These are phyloP conservation scores for Periglandula ipomoeae DNA, from an alignment of 2,329 filamentous ascomycete genomes.

Conservation along the genomic window DNA sequence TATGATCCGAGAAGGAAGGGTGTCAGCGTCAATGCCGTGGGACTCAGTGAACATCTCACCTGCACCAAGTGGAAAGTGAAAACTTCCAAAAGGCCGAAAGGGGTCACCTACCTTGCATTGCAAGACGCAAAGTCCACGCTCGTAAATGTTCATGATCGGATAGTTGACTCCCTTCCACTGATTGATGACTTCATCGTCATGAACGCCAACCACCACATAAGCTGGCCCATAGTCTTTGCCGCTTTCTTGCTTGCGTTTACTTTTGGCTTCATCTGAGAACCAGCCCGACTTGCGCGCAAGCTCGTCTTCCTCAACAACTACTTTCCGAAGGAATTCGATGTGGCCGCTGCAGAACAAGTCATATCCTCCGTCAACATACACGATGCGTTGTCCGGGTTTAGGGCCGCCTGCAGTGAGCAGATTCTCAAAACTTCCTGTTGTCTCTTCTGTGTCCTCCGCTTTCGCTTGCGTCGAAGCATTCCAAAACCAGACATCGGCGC, in stretches of 20 bases:
- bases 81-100: background rate
- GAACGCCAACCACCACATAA: constrained; percentile 87
- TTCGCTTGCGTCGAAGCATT: constrained; percentile 42
- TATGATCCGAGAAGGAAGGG: constrained; percentile 23
- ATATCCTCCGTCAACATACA: constrained; percentile 95
- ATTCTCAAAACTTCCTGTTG: constrained; percentile 55
- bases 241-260: constrained; percentile 46
- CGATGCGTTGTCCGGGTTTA: constrained; percentile 68
- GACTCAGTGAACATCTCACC: too few species aligned
- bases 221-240: constrained; percentile 71
- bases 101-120: constrained; percentile 68
- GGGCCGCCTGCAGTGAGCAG: constrained; percentile 65
- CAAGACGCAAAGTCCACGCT: constrained; percentile 87
- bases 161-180: constrained; percentile 96
- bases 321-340: constrained; percentile 82
- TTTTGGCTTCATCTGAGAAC: constrained; percentile 57
- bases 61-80: too few species aligned
- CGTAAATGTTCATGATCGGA: constrained; percentile 98
- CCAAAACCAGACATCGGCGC: constrained; percentile 83
- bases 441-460: constrained; percentile 36
- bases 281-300: constrained; percentile 61
- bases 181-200: constrained; percentile 93
- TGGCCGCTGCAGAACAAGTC: constrained; percentile 95
- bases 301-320: constrained; percentile 63
- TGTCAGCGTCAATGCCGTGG: background rate